Percentiles rank a stretch among this genome's conserved stretches.
Evolutionary conservation across 2,329 filamentous ascomycete species (phyloP).

Genomic region (Thielaviopsis musarum): DNA sequence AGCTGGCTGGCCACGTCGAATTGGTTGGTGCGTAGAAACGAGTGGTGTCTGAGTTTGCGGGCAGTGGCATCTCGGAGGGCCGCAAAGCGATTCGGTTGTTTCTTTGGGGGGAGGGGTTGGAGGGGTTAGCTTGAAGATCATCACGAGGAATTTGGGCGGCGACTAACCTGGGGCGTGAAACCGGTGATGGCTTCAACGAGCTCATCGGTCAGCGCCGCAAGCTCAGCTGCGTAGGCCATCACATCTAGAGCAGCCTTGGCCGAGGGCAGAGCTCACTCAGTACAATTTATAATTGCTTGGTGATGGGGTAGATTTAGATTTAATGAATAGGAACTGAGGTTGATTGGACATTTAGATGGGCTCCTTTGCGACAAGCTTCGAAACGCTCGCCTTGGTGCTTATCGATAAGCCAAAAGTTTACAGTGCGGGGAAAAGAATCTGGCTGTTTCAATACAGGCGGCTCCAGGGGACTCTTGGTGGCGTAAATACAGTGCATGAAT

Average conservation of each 20-base stretch:
- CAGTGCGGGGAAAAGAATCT: neutral
- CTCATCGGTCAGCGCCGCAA: conserved; percentile 50
- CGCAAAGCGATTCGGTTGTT: conserved; percentile 20
- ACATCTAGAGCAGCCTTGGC: conserved; percentile 7
- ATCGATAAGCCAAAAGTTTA: neutral
- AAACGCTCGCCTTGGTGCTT: neutral
- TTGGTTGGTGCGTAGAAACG: conserved; percentile 52
- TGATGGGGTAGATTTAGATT: too few species aligned
- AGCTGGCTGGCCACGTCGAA: conserved; percentile 52
- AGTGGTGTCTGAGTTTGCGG: conserved; percentile 32
- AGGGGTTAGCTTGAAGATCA: neutral
- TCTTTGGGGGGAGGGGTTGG: conserved; percentile 1
- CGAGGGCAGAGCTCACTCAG: neutral
- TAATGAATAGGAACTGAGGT: too few species aligned
- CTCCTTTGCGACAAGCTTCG: neutral
- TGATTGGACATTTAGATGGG: too few species aligned
- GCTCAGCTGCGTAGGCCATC: conserved; percentile 56
- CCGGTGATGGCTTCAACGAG: conserved; percentile 49
- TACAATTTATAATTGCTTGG: too few species aligned
- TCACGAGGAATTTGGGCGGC: conserved; percentile 11
- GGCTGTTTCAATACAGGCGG: neutral
- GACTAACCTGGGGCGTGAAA: conserved; percentile 31
- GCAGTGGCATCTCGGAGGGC: conserved; percentile 9
- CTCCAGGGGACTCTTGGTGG: neutral
- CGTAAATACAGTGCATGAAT: neutral